Base-by-base conservation (phyloP, 495 filamentous ascomycete species). In the Aspergillus ellipticus region DNA sequence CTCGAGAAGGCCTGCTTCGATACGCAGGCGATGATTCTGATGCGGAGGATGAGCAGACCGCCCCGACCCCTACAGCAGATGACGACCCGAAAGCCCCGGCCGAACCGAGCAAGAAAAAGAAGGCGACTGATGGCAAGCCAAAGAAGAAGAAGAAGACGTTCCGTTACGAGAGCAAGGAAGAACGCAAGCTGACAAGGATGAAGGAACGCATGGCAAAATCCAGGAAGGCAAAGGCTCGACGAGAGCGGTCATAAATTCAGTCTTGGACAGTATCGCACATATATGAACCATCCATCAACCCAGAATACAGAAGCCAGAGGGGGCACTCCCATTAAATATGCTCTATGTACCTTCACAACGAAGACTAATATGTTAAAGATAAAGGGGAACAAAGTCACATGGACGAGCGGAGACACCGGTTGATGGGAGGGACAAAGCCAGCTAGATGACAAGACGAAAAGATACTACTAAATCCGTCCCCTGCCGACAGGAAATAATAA, bases 141-240 rank as follows among this genome's bases (percentile, higher is more conserved):
- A 93, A 91, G 77, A 79, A 78, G 66, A 92, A 86, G 76, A 96
- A 89, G 76, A 86, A 87, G 71, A 92, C 92, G 70, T 97, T 97
- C 65, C 82, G 89, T 17, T 98, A 98, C 70, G 88, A 96, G 72
- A 91, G 78, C 53, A 93, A 93, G 77, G 77, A 79, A 6, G 86
- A 96, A 56, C 84, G 92, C 59, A 87, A 87, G 65, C 57, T 85
- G 20, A 81, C 77, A 10, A 76, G 78, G 59, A 74, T 71, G 49
- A 95, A 91, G 68, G 81, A 92, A 68, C 86, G 84, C 59, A 67
- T 75, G 49, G 82, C 82, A 52, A 89, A 81, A 43, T 65, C 64
- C 28, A 78, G 62, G 46, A 79, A 78, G 58, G 79, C 80, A 4
- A 72, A 73, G 46, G 71, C 66, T 24, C 67, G 74, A 64, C 65